Base-by-base conservation (phyloP, 148 eudicot species). In the Nepenthes gracilis region DNA sequence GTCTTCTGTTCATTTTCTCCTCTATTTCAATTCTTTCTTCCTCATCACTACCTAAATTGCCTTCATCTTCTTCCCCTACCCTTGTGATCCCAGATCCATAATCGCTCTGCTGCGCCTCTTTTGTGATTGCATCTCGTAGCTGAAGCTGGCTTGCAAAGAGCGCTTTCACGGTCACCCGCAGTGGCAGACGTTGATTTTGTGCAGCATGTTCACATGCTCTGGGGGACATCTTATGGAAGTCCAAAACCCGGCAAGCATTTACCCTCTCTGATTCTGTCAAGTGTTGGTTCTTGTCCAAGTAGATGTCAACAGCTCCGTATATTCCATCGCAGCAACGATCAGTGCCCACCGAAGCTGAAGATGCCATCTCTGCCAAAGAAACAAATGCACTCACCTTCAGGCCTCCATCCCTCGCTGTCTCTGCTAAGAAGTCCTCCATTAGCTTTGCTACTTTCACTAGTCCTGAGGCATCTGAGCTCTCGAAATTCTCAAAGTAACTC, bases 191-290 rank as follows among this genome's bases (percentile, higher is more conserved):
- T 14, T 70, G 71, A 48, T 80, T 90, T 47, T 55, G 69, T 6
- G 85, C 83, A 1, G 95, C 95, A 37, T 90, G 95, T 23, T 75
- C 73, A 32, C 85, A 60, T 3, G 85, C 97, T 35, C 80, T 72
- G 0, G 69, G 51, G 5, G 97, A 80, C 83, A 90, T 68, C 67
- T 74, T 82, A 4, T 64, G 61, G 54, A 83, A 82, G 35, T 90
- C 95, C 59, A 90, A 59, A 1, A 81, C 77, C 53, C 55, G 54
- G 32, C 97, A 86, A 1, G 79, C 64, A 5, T 78, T 79, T 59
- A 84, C 88, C 38, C 55, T 74, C 54, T 84, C 91, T 0, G 66
- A 40, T 55, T 86, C 95, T 33, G 79, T 82, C 40, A 90, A 52
- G 47, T 77, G 64, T 48, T 43, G 68, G 36, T 86, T 91, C 45